A percentile compares a stretch with the other conserved stretches of the same genome.
Conservation (phyloP, 2,329 filamentous ascomycete species). For the Fusarium lateritium region DNA sequence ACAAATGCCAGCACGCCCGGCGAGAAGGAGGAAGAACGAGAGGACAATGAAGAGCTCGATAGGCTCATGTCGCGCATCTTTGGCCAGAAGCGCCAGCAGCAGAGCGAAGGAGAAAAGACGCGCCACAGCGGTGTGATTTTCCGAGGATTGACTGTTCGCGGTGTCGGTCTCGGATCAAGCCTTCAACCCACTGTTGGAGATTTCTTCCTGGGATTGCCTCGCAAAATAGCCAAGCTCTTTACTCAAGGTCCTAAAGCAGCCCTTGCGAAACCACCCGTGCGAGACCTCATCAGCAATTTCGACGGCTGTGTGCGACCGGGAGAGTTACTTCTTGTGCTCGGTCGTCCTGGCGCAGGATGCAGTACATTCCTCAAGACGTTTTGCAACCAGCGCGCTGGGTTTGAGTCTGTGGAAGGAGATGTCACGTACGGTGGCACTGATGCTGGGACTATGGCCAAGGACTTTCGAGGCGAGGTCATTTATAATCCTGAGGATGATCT, state of each 20-base stretch:
- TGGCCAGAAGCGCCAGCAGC: slow-evolving; percentile 72
- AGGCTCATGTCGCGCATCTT: slow-evolving; percentile 80
- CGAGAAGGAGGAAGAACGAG: slow-evolving; percentile 56
- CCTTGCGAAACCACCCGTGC: slow-evolving; percentile 69
- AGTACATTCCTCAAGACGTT: slow-evolving; percentile 80
- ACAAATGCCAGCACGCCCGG: slow-evolving; percentile 54
- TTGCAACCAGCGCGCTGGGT: slow-evolving; percentile 77
- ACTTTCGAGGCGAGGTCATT: slow-evolving; percentile 74
- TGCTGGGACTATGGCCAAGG: slow-evolving; percentile 62
- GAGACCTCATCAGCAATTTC: slow-evolving; percentile 75
- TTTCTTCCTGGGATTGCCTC: slow-evolving; percentile 69
- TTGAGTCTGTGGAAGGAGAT: slow-evolving; percentile 74
- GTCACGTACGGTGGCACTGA: slow-evolving; percentile 72
- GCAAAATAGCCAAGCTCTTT: slow-evolving; percentile 62
- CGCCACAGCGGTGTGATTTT: slow-evolving; percentile 79
- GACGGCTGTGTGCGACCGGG: slow-evolving; percentile 79
- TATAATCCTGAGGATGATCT: slow-evolving; percentile 79
- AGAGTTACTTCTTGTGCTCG: slow-evolving; percentile 78
- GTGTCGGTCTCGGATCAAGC: slow-evolving; percentile 75
- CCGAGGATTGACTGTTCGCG: slow-evolving; percentile 78
- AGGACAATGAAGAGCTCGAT: slow-evolving; percentile 67
- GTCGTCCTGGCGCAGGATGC: slow-evolving; percentile 77
- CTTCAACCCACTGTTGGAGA: slow-evolving; percentile 72
- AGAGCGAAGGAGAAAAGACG: slow-evolving; percentile 79
- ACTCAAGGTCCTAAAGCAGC: slow-evolving; percentile 67